phyloP scores from a whole-genome alignment of 169 alveolate species.

The Theileria equi region DNA sequence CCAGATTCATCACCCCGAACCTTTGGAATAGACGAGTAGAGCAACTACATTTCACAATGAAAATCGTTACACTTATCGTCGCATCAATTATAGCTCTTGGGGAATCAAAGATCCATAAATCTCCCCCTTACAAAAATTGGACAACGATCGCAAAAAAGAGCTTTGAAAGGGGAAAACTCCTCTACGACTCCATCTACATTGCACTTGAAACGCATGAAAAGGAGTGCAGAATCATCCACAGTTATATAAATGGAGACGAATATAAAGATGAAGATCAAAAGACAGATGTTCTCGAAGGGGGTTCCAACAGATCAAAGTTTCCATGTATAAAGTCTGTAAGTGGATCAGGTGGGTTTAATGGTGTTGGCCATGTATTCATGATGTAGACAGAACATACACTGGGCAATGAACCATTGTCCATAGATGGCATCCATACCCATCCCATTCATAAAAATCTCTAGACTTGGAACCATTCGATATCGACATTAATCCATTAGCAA shows the following conservation, averaged over 20 bases:
- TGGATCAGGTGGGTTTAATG: not conserved
- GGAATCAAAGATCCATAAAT: too few relatives aligned
- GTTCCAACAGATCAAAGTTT: too few relatives aligned
- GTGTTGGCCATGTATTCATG: too few relatives aligned
- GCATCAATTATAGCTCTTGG: too few relatives aligned
- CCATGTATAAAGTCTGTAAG: not conserved
- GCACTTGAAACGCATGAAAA: slow-evolving; percentile 23
- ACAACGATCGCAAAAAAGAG: slow-evolving; percentile 13
- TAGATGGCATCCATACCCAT: slow-evolving; percentile 1
- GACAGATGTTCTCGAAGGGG: too few relatives aligned
- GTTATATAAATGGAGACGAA: not conserved
- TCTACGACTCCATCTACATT: slow-evolving; percentile 27
- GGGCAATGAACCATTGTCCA: too few relatives aligned
- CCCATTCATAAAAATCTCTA: not conserved
- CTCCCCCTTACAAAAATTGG: slow-evolving; percentile 35
- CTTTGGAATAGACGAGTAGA: too few relatives aligned
- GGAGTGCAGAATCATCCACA: slow-evolving; percentile 45
- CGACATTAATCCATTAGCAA: slow-evolving; percentile 1
- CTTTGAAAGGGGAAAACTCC: slow-evolving; percentile 28
- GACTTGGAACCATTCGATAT: slow-evolving; percentile 2
- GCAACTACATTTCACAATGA: too few relatives aligned
- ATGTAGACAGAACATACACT: too few relatives aligned
- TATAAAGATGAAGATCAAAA: not conserved
- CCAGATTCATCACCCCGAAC: too few relatives aligned
- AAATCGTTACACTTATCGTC: too few relatives aligned